Percentiles rank a stretch among this genome's conserved stretches.
These are phyloP conservation scores for Lentinula sp. DNA, from an alignment of 768 basidiomycete genomes.

Conservation along the genomic window DNA sequence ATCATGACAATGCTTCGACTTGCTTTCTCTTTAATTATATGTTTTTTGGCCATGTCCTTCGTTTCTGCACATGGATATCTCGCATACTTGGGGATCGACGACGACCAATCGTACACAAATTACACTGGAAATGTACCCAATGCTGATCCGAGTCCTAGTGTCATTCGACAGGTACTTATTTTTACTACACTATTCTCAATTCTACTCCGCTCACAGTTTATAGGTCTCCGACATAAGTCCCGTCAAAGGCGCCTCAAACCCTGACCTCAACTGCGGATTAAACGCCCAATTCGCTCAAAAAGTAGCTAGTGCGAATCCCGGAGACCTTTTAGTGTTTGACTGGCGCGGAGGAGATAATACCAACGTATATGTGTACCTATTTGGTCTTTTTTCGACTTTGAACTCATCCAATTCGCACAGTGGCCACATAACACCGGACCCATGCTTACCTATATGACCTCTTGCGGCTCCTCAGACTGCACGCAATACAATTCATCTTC, in stretches of 20 bases:
- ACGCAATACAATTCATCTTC: slow-evolving; percentile 49
- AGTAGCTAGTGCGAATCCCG: slow-evolving; percentile 40
- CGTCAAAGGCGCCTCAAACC: slow-evolving; percentile 39
- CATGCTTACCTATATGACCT: slow-evolving; percentile 69
- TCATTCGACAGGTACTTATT: slow-evolving; percentile 36
- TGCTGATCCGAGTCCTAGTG: slow-evolving; percentile 28
- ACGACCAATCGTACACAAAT: slow-evolving; percentile 31
- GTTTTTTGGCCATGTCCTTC: slow-evolving; percentile 11
- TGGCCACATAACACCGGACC: slow-evolving; percentile 35
- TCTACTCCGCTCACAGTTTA: not conserved
- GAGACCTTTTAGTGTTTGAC: slow-evolving; percentile 34
- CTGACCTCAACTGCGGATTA: slow-evolving; percentile 41
- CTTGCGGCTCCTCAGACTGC: slow-evolving; percentile 53
- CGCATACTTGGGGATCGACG: slow-evolving; percentile 30
- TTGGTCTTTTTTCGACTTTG: not conserved
- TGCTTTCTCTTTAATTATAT: slow-evolving; percentile 7
- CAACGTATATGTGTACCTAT: slow-evolving; percentile 8
- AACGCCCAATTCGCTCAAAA: slow-evolving; percentile 34
- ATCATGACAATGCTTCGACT: not conserved
- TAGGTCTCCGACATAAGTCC: slow-evolving; percentile 19
- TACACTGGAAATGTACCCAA: slow-evolving; percentile 33
- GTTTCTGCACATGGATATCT: slow-evolving; percentile 40
- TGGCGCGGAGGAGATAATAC: slow-evolving; percentile 35
- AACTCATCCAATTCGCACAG: not conserved
- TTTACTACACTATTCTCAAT: slow-evolving; percentile 12